Evolutionary conservation across 257 asterid species (phyloP), one percentile per base, ranked within the genome.

Genomic region (Agastache rugosa): DNA sequence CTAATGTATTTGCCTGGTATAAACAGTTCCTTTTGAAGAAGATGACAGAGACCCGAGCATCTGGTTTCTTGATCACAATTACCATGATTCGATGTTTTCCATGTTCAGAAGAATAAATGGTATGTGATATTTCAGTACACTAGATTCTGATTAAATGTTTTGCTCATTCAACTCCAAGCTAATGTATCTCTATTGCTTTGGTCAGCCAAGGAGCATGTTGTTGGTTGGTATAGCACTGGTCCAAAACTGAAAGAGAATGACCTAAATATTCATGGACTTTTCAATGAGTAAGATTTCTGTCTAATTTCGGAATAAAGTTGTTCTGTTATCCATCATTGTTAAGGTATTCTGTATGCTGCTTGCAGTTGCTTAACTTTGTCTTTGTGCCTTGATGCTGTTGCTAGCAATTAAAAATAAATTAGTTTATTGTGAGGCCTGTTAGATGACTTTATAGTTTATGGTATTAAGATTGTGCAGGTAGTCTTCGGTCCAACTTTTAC

Each of bases 151-250:
- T 62, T 20, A 27, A 22, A 45, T n/a, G 42, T n/a, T 42, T 71
- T 23, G 2, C 17, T 20, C 1, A 51, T 64, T 73, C 47, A 51
- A 17, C 23, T 58, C 47, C 63, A 25, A 42, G 63, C 81, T 62
- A 51, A 79, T 72, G 70, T 60, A 58, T 69, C 15, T 67, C 15
- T 67, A 11, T 69, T 27, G 64, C 60, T 76, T 60, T 39, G 80
- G 27, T 78, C 96, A 93, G 98, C 97, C 72, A 93, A 93, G 89
- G 98, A 93, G 88, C 98, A 93, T 74, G 97, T 93, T 23, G 94
- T 93, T 83, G 98, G 98, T 61, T 93, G 98, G 98, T 93, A 93
- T 71, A 93, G 97, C 88, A 91, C 97, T 42, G 98, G 98, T 20
- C 97, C 98, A 11, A 93, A 93, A 71, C 90, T 93, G 60, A 83